Conservation (phyloP, 2,329 filamentous ascomycete genomes). For the Fonsecaea monophora region DNA sequence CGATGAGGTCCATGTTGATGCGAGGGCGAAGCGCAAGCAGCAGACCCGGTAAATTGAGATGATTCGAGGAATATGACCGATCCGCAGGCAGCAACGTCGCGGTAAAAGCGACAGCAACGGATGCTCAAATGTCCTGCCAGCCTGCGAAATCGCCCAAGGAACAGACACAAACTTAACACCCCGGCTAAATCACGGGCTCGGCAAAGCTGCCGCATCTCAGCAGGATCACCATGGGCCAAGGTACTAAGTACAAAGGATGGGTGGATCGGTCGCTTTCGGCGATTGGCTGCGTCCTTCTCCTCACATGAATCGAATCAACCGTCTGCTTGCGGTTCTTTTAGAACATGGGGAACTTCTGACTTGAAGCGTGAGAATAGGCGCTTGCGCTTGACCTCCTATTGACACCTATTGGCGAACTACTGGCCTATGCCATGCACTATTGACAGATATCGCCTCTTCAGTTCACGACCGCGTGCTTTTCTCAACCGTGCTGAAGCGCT, state of each 20-base stretch:
- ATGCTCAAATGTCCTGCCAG: neutral
- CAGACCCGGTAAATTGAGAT: neutral
- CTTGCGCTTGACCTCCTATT: constrained; percentile 31
- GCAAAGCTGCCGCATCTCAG: neutral
- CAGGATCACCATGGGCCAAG: neutral
- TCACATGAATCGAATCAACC: constrained; percentile 10
- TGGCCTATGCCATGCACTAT: constrained; percentile 29
- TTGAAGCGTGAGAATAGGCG: constrained; percentile 30
- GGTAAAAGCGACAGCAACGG: neutral
- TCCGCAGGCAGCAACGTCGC: neutral
- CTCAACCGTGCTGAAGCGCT: constrained; percentile 19
- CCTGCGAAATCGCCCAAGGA: neutral
- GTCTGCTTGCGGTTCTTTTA: constrained; percentile 6
- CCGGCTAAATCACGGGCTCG: constrained; percentile 2
- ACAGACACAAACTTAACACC: neutral
- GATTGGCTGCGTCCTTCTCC: neutral
- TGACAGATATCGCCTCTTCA: constrained; percentile 24
- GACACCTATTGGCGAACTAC: constrained; percentile 32
- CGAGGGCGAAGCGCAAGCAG: neutral
- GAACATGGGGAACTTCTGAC: constrained; percentile 14
- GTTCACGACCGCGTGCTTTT: constrained; percentile 18
- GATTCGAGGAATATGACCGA: neutral
- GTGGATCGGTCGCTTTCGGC: neutral
- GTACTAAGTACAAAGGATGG: neutral
- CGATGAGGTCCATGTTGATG: constrained; percentile 64